A percentile compares a stretch with the other conserved stretches of the same genome.
phyloP scores from a whole-genome alignment of 129 eudicot genomes.

The Deinandra increscens region DNA sequence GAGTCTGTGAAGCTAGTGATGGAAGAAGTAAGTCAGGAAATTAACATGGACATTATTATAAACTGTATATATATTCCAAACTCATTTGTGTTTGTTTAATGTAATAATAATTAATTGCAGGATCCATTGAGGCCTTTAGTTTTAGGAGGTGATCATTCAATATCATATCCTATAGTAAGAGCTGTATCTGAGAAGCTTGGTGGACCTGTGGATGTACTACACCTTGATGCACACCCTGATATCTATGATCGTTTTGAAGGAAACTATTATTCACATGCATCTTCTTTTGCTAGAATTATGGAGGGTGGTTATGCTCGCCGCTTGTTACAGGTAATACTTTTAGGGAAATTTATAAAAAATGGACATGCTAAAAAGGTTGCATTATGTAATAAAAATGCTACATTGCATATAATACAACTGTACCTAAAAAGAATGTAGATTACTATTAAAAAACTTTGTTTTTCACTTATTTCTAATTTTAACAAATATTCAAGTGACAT shows the following conservation, averaged over 20 bases:
- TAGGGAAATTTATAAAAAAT: no score
- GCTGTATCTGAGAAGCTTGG: conserved; percentile 98
- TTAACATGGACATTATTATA: no score
- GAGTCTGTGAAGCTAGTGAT: conserved; percentile 93
- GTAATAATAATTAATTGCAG: no score
- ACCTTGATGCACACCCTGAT: conserved; percentile 98
- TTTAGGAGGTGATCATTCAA: conserved; percentile 96
- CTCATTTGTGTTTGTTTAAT: conserved; percentile 8
- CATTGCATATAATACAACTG: no score
- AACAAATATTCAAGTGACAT: not conserved
- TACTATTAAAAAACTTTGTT: not conserved
- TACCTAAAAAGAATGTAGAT: conserved; percentile 18
- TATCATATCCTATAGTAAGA: conserved; percentile 86
- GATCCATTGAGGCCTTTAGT: conserved; percentile 84
- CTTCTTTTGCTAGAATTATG: conserved; percentile 96
- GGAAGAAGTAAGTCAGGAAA: conserved; percentile 78
- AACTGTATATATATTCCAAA: no score
- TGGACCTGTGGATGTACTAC: conserved; percentile 92
- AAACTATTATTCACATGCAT: conserved; percentile 93
- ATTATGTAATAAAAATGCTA: no score
- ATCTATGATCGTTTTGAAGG: conserved; percentile 89
- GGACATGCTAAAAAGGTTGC: no score
- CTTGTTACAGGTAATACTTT: conserved; percentile 62
- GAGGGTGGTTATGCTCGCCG: conserved; percentile 97
- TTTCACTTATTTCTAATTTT: conserved; percentile 6